Evolutionary conservation across 345 rosid species (phyloP).

Genomic region (Barbarea vulgaris): DNA sequence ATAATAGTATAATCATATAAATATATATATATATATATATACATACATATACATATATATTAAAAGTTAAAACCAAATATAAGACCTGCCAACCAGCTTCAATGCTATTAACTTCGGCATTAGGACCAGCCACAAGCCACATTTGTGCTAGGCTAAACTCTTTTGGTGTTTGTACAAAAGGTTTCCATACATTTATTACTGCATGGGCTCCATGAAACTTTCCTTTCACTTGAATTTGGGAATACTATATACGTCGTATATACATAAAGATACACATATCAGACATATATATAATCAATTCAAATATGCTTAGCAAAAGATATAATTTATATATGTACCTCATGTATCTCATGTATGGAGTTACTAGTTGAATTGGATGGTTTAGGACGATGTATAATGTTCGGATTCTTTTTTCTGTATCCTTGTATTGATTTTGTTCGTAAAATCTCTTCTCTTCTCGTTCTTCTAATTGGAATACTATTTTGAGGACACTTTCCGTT

Average conservation of each 20-base stretch:
- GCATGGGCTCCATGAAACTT: constrained; percentile 8
- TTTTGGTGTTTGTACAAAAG: neutral
- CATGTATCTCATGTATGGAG: neutral
- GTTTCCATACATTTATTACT: neutral
- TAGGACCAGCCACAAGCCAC: neutral
- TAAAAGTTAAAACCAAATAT: too few relatives aligned
- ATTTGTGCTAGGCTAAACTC: constrained; percentile 14
- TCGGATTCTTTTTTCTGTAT: neutral
- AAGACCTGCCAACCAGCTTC: constrained; percentile 20
- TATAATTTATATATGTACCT: neutral
- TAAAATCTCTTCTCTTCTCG: neutral
- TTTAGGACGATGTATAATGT: neutral
- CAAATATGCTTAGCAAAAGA: too few relatives aligned
- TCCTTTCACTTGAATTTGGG: neutral
- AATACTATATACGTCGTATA: neutral
- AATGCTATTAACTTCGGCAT: neutral
- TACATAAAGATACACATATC: neutral
- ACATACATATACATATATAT: neutral
- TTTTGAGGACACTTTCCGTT: neutral
- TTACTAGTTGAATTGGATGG: neutral
- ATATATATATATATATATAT: neutral
- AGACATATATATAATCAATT: neutral
- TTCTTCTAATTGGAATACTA: neutral
- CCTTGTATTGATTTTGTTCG: neutral
- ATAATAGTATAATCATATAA: too few relatives aligned